Evolutionary conservation across 2,329 filamentous ascomycete species (phyloP), one percentile per base, ranked within the genome.

Genomic region (Aspergillus clavatus): DNA sequence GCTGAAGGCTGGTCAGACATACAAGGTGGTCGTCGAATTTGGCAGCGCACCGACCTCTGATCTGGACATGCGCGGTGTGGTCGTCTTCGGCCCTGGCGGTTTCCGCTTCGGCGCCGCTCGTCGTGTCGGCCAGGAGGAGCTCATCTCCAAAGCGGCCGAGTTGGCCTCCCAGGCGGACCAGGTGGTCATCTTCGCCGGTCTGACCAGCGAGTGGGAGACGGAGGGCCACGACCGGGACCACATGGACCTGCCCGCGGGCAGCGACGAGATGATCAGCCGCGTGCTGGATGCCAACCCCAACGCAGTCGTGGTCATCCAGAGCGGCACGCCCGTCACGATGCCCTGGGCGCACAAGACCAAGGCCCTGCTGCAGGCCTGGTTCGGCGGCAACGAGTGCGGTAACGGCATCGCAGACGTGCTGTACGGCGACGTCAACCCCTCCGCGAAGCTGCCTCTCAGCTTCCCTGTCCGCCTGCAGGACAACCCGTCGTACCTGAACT

Each of bases 311-410:
- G 83, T 90, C 1, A 81, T 87, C 60, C 87, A 90, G 57, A 87
- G 84, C 0, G 87, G 87, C 27, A 88, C 86, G 0, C 86, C 87
- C 0, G 69, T 78, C 8, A 74, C 71, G 2, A 74, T 77, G 65
- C 75, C 73, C 0, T 74, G 74, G 68, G 63, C 58, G 2, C 57
- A 67, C 4, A 62, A 70, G n/a, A 62, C 70, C 7, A 71, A 72
- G 6, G 79, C 82, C 2, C 71, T 90, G 1, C 61, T 89, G 1
- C 85, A 91, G 58, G 86, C 86, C 6, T 93, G 87, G 86, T 93
- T 89, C 58, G 86, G 87, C 48, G 87, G 88, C n/a, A 88, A 93
- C 58, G 87, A 93, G 70, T 85, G 84, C 4, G 88, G 87, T 5
- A 89, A 90, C 59, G 83, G 82, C 8, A 84, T 94, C 50, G 86